Evolutionary conservation across 2,329 filamentous ascomycete genomes (phyloP).

Genomic region (Fusarium lateritium): DNA sequence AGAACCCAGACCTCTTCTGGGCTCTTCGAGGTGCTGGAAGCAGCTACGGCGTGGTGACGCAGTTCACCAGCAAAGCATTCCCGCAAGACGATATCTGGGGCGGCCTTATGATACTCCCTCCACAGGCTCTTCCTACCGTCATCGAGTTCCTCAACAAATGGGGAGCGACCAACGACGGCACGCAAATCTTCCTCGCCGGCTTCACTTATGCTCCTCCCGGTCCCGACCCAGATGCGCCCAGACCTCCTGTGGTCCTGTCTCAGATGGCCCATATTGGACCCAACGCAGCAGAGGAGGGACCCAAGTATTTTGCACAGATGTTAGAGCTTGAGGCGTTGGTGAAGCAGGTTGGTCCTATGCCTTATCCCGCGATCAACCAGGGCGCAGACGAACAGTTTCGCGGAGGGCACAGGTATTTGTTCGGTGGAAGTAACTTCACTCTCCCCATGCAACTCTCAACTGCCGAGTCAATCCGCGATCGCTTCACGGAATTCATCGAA

Average conservation of each 20-base stretch:
- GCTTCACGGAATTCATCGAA: constrained; percentile 36
- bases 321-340: constrained; percentile 56
- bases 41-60: constrained; percentile 61
- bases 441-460: constrained; percentile 54
- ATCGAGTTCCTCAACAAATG: constrained; percentile 52
- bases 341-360: constrained; percentile 57
- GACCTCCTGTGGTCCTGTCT: constrained; percentile 34
- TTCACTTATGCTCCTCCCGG: constrained; percentile 36
- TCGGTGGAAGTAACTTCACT: constrained; percentile 62
- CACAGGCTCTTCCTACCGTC: constrained; percentile 47
- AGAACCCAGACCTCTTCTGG: constrained; percentile 62
- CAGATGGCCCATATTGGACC: constrained; percentile 42
- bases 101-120: constrained; percentile 49
- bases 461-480: constrained; percentile 37
- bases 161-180: constrained; percentile 46
- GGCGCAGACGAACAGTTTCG: constrained; percentile 55
- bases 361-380: constrained; percentile 59
- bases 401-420: constrained; percentile 55
- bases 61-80: constrained; percentile 54
- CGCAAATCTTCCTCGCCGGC: constrained; percentile 36
- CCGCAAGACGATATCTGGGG: constrained; percentile 53
- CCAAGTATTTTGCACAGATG: constrained; percentile 54
- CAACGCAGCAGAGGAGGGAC: constrained; percentile 37
- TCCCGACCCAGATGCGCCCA: constrained; percentile 41
- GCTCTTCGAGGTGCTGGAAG: constrained; percentile 58